A percentile compares a stretch with the other conserved stretches of the same genome.
Evolutionary conservation across 2,329 filamentous ascomycete species (phyloP).

Genomic region (Hirsutella minnesotensis): DNA sequence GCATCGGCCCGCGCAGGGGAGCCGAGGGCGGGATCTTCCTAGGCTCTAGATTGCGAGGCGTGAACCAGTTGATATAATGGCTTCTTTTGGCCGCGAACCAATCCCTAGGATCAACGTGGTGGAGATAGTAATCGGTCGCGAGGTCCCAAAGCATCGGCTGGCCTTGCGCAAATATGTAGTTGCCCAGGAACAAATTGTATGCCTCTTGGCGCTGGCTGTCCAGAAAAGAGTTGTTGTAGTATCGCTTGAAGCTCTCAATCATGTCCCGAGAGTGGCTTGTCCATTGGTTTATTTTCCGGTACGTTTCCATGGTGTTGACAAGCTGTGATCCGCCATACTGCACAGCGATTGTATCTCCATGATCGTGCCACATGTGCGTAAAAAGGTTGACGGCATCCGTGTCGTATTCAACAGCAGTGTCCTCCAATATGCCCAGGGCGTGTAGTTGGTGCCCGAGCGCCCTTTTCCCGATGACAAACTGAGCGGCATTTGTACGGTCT

Average conservation of each 20-base stretch:
- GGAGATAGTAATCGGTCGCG: slow-evolving; percentile 87
- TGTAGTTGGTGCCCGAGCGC: slow-evolving; percentile 87
- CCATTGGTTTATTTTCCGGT: slow-evolving; percentile 98
- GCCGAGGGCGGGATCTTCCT: slow-evolving; percentile 40
- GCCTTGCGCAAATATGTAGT: slow-evolving; percentile 79
- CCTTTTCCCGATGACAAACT: slow-evolving; percentile 94
- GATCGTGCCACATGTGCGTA: slow-evolving; percentile 96
- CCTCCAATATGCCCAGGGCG: slow-evolving; percentile 75
- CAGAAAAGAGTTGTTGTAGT: slow-evolving; percentile 97
- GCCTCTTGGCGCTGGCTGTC: slow-evolving; percentile 97
- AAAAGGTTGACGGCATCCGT: slow-evolving; percentile 94
- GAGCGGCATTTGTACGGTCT: slow-evolving; percentile 91
- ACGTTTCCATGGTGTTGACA: slow-evolving; percentile 98
- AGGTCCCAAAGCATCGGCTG: slow-evolving; percentile 97
- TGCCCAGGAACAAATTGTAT: slow-evolving; percentile 93
- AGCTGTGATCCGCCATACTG: slow-evolving; percentile 96
- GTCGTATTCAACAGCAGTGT: slow-evolving; percentile 76
- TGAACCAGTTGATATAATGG: slow-evolving; percentile 87
- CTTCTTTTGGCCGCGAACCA: slow-evolving; percentile 52
- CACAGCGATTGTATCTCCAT: slow-evolving; percentile 93
- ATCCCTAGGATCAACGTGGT: slow-evolving; percentile 70
- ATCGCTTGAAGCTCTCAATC: slow-evolving; percentile 98
- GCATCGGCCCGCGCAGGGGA: slow-evolving; percentile 22
- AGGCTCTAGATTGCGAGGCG: slow-evolving; percentile 55
- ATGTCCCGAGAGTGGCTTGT: slow-evolving; percentile 94